A percentile compares a stretch with the other conserved stretches of the same genome.
phyloP scores from a whole-genome alignment of 2,329 filamentous ascomycete genomes.

The Colletotrichum camelliae region DNA sequence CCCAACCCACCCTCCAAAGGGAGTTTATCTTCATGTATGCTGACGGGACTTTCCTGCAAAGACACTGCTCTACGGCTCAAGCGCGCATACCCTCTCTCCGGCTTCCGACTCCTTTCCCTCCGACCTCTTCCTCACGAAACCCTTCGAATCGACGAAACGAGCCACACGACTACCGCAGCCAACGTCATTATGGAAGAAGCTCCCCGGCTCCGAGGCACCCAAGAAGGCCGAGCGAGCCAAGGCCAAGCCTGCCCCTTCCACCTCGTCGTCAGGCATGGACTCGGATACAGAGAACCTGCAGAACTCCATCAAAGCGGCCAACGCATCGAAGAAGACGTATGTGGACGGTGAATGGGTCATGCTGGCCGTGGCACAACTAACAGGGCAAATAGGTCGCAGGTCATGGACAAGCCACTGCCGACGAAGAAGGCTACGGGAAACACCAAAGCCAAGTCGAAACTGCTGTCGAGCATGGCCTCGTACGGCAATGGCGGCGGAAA shows the following conservation, averaged over 20 bases:
- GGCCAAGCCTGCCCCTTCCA: constrained; percentile 34
- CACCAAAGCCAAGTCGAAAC: constrained; percentile 46
- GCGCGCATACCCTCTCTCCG: constrained; percentile 51
- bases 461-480: constrained; percentile 45
- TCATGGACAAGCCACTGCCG: constrained; percentile 39
- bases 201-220: constrained; percentile 25
- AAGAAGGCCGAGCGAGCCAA: constrained; percentile 34
- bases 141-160: constrained; percentile 50
- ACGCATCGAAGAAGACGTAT: constrained; percentile 44
- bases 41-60: constrained; percentile 30
- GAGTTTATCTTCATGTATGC: neutral
- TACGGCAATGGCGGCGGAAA: constrained; percentile 30
- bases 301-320: constrained; percentile 46
- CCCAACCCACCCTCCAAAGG: neutral
- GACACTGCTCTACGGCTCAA: constrained; percentile 60
- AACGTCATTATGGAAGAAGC: constrained; percentile 54
- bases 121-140: constrained; percentile 62
- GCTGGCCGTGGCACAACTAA: constrained; percentile 29
- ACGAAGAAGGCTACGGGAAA: constrained; percentile 37
- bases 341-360: constrained; percentile 31
- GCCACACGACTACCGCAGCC: constrained; percentile 57
- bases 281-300: constrained; percentile 57
- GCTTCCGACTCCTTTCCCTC: constrained; percentile 52
- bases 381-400: constrained; percentile 33
- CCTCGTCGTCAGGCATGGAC: constrained; percentile 47